Base-by-base conservation (phyloP, 768 basidiomycete genomes). In the Leucocoprinus leucothites region DNA sequence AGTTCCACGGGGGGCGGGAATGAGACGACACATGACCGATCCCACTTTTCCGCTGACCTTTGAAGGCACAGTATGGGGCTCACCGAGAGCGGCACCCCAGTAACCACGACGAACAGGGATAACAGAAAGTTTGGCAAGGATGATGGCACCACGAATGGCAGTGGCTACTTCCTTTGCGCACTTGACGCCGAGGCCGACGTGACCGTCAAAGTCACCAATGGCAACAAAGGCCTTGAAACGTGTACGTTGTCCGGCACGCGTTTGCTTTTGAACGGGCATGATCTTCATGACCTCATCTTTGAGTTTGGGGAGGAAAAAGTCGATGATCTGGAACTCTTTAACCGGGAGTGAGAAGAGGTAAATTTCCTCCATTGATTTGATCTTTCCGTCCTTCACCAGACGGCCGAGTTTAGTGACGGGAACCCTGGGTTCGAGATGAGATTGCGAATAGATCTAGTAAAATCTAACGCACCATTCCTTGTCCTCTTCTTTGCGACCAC, bases 251-350 rank as follows among this genome's bases (percentile, higher is more conserved):
- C 97, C 97, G 64, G 97, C 97, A 69, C 93, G 94, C 58, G 97
- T 99, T 76, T 99, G 97, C 78, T 99, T 99, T 79, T 98, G 97
- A 54, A 99, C 97, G 63, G 97, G 97, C 88, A 94, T 94, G 72
- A 99, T 98, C 74, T 95, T 96, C 97, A 99, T 99, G 62, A 99
- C 97, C 73, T 97, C 94, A 65, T 95, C 97, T 84, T 99, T 99
- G 77, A 99, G 90, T 71, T 92, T 91, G 65, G 97, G 97, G 46
- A 98, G 85, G 92, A 99, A 98, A 73, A 89, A 86, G 80, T 99
- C 97, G 82, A 99, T 89, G 75, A 99, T 97, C 76, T 99, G 97
- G 82, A 78, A 98, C 77, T 99, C 97, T 79, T 98, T 99, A 75
- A 99, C 91, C 58, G 96, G 95, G 61, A 99, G 89, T 24, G 97